Evolutionary conservation across 441 rosid genomes (phyloP).

Genomic region (Geranium incanum): DNA sequence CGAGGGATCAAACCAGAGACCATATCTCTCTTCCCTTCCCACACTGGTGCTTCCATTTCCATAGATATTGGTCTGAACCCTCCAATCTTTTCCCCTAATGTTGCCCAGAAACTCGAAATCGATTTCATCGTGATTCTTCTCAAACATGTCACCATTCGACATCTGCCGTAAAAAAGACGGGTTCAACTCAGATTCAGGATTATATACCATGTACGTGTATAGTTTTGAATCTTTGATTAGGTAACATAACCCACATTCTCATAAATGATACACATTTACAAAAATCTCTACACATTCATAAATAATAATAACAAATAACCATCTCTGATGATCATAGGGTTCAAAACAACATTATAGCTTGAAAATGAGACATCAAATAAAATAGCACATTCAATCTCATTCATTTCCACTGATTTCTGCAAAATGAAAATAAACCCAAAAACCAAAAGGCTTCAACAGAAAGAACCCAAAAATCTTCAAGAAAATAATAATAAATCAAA

Average conservation of each 20-base stretch:
- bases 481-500: background rate
- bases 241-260: background rate
- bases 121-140: constrained; percentile 92
- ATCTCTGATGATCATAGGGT: background rate
- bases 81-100: constrained; percentile 96
- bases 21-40: constrained; percentile 95
- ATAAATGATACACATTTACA: background rate
- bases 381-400: background rate
- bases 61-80: constrained; percentile 89
- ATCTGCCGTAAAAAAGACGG: constrained; percentile 38
- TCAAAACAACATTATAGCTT: background rate
- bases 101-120: constrained; percentile 98
- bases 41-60: constrained; percentile 88
- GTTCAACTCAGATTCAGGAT: background rate
- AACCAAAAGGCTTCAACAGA: background rate
- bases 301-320: background rate
- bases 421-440: background rate
- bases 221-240: background rate
- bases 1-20: constrained; percentile 92
- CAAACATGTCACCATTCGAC: constrained; percentile 88
- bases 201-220: background rate
- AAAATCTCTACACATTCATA: background rate
- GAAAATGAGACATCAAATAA: background rate
- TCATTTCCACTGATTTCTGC: background rate
- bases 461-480: background rate